Percentiles rank a stretch among this genome's conserved stretches.
Evolutionary conservation across 176 grass and related monocot genomes (phyloP).

Genomic region (Dactylis glomerata): DNA sequence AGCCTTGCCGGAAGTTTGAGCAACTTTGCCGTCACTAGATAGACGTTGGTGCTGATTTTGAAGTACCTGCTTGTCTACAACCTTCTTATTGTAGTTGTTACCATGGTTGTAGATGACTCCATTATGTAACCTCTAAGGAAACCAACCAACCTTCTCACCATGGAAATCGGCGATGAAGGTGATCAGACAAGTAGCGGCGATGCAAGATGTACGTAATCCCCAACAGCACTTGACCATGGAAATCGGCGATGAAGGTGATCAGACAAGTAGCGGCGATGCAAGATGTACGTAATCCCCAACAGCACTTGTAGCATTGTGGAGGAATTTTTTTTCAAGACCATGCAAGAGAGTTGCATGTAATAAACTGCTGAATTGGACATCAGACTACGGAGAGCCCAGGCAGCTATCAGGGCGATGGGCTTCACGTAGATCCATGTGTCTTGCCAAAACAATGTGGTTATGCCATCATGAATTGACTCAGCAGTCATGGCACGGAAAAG

Average conservation of each 20-base stretch:
- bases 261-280: not conserved
- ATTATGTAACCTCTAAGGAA: not conserved
- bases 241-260: not conserved
- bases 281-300: not conserved
- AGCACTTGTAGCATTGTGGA: not conserved
- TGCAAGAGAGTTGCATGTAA: not conserved
- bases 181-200: not conserved
- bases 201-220: not conserved
- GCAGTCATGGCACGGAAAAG: not conserved
- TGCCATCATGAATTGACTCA: not conserved
- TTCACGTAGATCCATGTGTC: not conserved
- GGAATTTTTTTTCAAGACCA: not conserved
- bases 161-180: not conserved
- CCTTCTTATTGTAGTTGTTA: not conserved
- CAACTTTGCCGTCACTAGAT: not conserved
- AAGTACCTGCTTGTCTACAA: not conserved
- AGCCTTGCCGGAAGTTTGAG: not conserved
- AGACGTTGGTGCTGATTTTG: not conserved
- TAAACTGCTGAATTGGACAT: not conserved
- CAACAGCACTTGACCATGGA: too few species aligned
- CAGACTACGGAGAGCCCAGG: not conserved
- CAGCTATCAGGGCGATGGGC: not conserved
- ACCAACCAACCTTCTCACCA: not conserved
- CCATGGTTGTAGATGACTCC: not conserved
- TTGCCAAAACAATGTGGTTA: not conserved